Base-by-base conservation (phyloP, 768 basidiomycete species). In the Leccinellum luteum region DNA sequence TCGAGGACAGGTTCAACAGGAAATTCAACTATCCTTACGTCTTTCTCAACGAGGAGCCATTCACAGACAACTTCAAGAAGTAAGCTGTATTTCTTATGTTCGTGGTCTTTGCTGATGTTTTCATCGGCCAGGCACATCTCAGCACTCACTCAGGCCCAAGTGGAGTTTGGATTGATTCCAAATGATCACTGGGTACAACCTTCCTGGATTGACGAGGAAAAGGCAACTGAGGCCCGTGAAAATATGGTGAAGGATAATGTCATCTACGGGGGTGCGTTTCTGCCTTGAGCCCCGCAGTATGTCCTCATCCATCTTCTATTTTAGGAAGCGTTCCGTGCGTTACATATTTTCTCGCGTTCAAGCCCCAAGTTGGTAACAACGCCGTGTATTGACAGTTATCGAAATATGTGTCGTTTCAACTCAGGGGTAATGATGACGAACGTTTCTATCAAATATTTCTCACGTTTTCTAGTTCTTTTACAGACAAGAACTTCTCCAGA, bases 371-470 rank as follows among this genome's bases (percentile, higher is more conserved):
- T 41, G 3, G 38, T 67, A 12, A 65, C 27, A 43, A 4, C n/a
- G 17, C 43, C 12, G 23, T 50, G 51, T 31, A 30, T n/a, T 17
- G 3, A 48, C 63, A 87, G 84, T 19, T 96, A 97, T 67, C 85
- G 94, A 41, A 94, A 96, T 64, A 96, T 97, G 95, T 97, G 95
- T 73, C 85, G 95, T 12, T 98, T 87, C 74, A 93, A 95, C 74
- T 94, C 91, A 48, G 93, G 92, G 31, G 91, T 92, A 72, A 62
- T 48, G 60, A 1, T 27, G 44, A 34, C 21, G 23, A 28, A 17
- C 4, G 10, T 52, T 15, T 48, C 6, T 21, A 43, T 28, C 21
- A 21, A 38, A 15, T 35, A 13, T 51, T 17, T 51, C 53, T 65
- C 7, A 58, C 51, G 4, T 44, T 43, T 48, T 31, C 9, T 58